Conservation (phyloP, 345 rosid genomes). For the Durio zibethinus region DNA sequence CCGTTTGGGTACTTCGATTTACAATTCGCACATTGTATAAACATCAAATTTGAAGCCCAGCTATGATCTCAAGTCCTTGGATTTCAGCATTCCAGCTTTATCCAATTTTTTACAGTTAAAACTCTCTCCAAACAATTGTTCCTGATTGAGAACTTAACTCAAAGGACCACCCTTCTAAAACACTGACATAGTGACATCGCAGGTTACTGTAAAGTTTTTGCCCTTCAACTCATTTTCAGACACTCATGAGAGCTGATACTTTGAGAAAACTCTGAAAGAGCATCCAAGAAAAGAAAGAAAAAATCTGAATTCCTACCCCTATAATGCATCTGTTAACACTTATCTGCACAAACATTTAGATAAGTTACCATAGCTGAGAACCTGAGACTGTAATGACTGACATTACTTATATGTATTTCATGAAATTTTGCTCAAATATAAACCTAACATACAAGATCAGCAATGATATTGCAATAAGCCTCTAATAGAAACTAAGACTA, state of each 20-base stretch:
- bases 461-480: neutral
- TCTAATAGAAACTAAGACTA: neutral
- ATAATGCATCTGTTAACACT: neutral
- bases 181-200: neutral
- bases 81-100: neutral
- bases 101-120: neutral
- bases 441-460: neutral
- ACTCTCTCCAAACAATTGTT: neutral
- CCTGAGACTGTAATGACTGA: neutral
- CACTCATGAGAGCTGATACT: neutral
- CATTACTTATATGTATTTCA: neutral
- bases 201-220: neutral
- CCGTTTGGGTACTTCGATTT: neutral
- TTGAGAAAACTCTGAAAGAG: neutral
- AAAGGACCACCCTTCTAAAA: neutral
- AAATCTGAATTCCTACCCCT: neutral
- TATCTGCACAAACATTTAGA: neutral
- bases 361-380: neutral
- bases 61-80: neutral
- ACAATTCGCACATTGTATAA: neutral
- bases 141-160: neutral
- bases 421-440: neutral
- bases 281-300: neutral
- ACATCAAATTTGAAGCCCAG: neutral
- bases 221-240: neutral